Base-by-base conservation (phyloP, 2,329 filamentous ascomycete species). In the Cladosporium sp. region DNA sequence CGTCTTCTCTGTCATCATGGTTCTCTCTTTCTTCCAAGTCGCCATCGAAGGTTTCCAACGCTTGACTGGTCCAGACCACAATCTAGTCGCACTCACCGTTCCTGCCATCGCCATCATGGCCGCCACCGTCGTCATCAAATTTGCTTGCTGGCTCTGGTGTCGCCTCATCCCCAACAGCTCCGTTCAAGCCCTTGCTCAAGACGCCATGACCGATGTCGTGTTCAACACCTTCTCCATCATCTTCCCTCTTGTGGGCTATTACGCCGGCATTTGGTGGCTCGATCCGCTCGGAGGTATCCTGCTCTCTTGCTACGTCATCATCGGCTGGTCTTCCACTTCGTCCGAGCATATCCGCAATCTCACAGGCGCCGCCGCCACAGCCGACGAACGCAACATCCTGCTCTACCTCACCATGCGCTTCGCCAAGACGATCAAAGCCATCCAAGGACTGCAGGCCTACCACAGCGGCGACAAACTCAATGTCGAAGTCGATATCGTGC, bases 321-420 rank as follows among this genome's bases (percentile, higher is more conserved):
- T 82, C 66, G 89, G 87, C 67, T 93, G 88, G 88, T 82, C 80
- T 19, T 70, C 77, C 43, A 92, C 86, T 0, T 86, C 85, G 0
- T 75, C 79, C 36, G 80, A 85, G 55, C 88, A 94, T 63, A 89
- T 93, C 62, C 82, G 85, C 63, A 88, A 92, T 61, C 72, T 93
- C 25, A 87, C 85, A 0, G 88, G 88, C 15, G 86, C 86, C 59
- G 86, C 86, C 0, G 87, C 88, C 4, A 82, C 83, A 1, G 84
- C 87, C 0, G 87, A 92, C 59, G 85, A 93, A 71, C 79, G 90
- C 25, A 95, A 93, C 63, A 80, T 95, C 40, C 69, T 95, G 18
- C 76, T 95, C 1, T 96, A 96, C 69, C 78, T 95, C 58, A 93
- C 90, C 1, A 95, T 95, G 86, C 85, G 91, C 16, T 95, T 95